Conservation (phyloP, 805 yeast species). For the Blastobotrys parvus region DNA sequence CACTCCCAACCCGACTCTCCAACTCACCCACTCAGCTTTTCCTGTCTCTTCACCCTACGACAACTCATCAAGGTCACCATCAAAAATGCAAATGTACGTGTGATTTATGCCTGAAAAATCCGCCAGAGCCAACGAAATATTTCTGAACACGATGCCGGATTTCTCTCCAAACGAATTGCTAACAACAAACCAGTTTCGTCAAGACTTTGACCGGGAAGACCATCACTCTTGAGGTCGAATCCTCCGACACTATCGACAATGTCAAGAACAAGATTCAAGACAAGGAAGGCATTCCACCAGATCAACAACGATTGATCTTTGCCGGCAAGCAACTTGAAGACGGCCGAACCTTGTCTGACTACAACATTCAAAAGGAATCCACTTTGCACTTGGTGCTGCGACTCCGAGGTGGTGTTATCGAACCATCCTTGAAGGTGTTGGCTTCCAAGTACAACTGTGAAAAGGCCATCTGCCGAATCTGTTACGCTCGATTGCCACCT, state of each 20-base stretch:
- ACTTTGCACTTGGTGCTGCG: constrained; percentile 93
- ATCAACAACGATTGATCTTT: constrained; percentile 98
- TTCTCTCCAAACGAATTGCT: no score
- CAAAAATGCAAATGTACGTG: constrained; percentile 16
- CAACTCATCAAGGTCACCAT: background rate
- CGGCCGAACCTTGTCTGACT: constrained; percentile 97
- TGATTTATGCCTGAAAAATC: background rate
- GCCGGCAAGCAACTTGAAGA: constrained; percentile 99
- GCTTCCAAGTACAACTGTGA: constrained; percentile 99
- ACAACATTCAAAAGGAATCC: constrained; percentile 99
- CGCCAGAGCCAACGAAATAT: no score
- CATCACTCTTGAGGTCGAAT: constrained; percentile 97
- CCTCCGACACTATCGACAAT: constrained; percentile 97
- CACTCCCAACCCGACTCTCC: background rate
- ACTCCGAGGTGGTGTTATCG: constrained; percentile 99
- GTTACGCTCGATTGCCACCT: constrained; percentile 99
- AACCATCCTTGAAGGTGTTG: constrained; percentile 97
- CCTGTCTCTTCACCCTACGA: background rate
- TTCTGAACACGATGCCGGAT: no score
- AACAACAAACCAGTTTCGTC: constrained; percentile 30
- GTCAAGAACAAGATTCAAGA: constrained; percentile 98
- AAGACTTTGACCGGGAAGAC: constrained; percentile 36
- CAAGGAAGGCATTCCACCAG: constrained; percentile 99
- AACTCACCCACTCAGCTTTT: constrained; percentile 1
- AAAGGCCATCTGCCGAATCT: constrained; percentile 97